These are phyloP conservation scores for Meira nashicola DNA, from an alignment of 1,284 basidiomycete genomes.

Conservation along the genomic window DNA sequence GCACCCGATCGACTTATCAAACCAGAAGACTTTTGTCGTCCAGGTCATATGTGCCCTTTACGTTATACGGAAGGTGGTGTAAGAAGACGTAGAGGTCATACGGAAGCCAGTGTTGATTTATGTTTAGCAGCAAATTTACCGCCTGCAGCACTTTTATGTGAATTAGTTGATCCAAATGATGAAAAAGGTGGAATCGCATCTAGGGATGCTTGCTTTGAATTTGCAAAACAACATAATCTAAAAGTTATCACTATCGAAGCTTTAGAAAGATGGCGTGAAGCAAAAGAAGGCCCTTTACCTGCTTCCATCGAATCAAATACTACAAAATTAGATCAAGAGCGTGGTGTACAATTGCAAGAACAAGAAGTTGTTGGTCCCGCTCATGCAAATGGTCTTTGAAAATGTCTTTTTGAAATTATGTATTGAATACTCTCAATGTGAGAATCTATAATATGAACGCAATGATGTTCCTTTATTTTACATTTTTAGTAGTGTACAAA, in stretches of 20 bases:
- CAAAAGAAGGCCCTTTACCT: slow-evolving; percentile 24
- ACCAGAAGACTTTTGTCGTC: slow-evolving; percentile 74
- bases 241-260: slow-evolving; percentile 88
- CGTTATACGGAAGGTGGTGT: slow-evolving; percentile 81
- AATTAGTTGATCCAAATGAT: slow-evolving; percentile 84
- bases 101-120: slow-evolving; percentile 84
- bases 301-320: slow-evolving; percentile 5
- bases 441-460: not conserved
- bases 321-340: slow-evolving; percentile 12
- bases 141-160: slow-evolving; percentile 81
- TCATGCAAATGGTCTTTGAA: not conserved
- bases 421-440: not conserved
- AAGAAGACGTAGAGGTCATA: slow-evolving; percentile 80
- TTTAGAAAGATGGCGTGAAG: slow-evolving; percentile 55
- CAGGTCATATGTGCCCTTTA: slow-evolving; percentile 91
- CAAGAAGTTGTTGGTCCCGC: slow-evolving; percentile 23
- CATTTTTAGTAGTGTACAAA: not conserved
- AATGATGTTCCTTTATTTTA: slow-evolving; percentile 1
- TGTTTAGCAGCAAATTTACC: slow-evolving; percentile 74
- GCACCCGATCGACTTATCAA: slow-evolving; percentile 11
- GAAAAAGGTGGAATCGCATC: slow-evolving; percentile 88
- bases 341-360: slow-evolving; percentile 24
- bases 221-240: slow-evolving; percentile 85
- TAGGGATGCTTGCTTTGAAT: slow-evolving; percentile 84
- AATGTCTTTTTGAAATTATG: not conserved